These are phyloP conservation scores for Canna indica DNA, from an alignment of 176 grass and related monocot species.

Conservation along the genomic window DNA sequence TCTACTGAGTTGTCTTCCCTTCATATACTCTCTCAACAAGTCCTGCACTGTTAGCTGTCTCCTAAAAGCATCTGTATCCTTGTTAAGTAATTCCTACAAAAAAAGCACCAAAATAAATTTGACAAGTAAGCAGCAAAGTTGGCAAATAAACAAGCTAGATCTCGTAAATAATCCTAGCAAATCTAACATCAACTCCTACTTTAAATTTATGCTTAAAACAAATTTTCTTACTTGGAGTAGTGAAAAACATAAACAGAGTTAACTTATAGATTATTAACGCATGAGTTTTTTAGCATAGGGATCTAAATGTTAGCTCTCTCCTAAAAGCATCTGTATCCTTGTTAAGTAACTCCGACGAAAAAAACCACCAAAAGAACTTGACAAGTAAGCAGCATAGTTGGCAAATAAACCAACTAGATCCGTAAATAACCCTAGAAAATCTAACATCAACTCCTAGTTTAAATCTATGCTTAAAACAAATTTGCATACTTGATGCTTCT, in stretches of 20 bases:
- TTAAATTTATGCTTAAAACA: too few species aligned
- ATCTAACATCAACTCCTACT: too few species aligned
- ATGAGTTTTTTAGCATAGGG: too few species aligned
- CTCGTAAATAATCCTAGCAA: neutral
- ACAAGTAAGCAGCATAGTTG: neutral
- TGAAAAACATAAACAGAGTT: too few species aligned
- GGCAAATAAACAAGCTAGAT: neutral
- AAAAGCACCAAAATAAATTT: slow-evolving; percentile 23
- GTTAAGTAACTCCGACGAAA: slow-evolving; percentile 57
- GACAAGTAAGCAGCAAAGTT: neutral
- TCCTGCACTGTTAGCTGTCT: slow-evolving; percentile 38
- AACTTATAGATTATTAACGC: too few species aligned
- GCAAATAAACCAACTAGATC: neutral
- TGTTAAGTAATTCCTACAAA: slow-evolving; percentile 57
- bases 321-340: slow-evolving; percentile 45
- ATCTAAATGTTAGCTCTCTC: slow-evolving; percentile 29
- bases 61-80: slow-evolving; percentile 42
- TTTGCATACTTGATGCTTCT: neutral
- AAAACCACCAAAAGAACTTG: slow-evolving; percentile 7
- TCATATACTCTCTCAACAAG: slow-evolving; percentile 30
- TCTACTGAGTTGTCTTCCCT: slow-evolving; percentile 27
- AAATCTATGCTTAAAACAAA: neutral
- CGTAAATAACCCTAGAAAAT: neutral
- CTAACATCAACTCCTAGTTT: neutral
- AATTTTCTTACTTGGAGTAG: too few species aligned